Evolutionary conservation across 306 rosid species (phyloP), one percentile per base, ranked within the genome.

Genomic region (Casuarina glauca): DNA sequence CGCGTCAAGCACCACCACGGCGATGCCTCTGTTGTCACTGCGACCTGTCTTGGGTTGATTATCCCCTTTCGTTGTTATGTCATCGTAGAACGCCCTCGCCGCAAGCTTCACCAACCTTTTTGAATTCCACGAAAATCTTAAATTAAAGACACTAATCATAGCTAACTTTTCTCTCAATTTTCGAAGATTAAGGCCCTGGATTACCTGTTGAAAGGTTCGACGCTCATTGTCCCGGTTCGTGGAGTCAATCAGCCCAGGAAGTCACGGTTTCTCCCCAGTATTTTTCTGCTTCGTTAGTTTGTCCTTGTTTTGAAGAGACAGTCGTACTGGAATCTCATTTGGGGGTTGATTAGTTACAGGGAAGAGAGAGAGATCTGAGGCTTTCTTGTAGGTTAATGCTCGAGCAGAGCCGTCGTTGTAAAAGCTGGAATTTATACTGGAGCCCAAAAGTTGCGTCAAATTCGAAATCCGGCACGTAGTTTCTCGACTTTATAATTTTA

Each of bases 1-100:
- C 9, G 97, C 99, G 64, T 95, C 99, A n/a, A 95, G 99, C 20
- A 95, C 96, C 52, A 95, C 99, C n/a, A 95, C 99, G 32, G 97
- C 97, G n/a, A 95, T 91, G 74, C 99, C 99, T 41, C 99, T 80
- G 74, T 93, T 95, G 64, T 95, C 97, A 83, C 97, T 87, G 76
- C 97, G 85, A 55, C 97, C 96, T 0, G 95, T 88, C 82, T 93
- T 95, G 61, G 94, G 97, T 78, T 95, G 99, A 71, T 90, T 93
- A 74, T 95, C 99, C 19, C 97, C 97, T 84, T 93, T 93, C 51
- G 91, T 87, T 9, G 92, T 88, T 46, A 88, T 78, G 76, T 95
- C 99, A 71, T 95, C 97, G 60, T 95, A 93, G 84, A 95, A 93
- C 57, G 99, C 97, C 80, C 99, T 90, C 42, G 93, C 99, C 13